A percentile compares a stretch with the other conserved stretches of the same genome.
Conservation (phyloP, 2,329 filamentous ascomycete genomes). For the Colletotrichum lupini region DNA sequence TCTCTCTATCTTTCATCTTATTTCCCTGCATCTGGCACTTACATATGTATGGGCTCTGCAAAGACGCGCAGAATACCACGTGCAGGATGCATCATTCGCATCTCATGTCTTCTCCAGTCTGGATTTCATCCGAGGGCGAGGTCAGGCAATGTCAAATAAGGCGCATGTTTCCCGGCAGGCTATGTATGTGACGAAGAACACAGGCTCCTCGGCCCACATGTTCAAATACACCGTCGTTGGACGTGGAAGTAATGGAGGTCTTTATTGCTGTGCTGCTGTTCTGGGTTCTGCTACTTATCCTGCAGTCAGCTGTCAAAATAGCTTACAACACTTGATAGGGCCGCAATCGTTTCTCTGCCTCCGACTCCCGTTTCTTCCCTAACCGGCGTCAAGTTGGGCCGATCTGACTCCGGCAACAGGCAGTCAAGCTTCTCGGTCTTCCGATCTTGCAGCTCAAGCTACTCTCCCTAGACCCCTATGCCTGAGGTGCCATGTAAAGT, state of each 20-base stretch:
- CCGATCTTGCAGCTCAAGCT: not conserved
- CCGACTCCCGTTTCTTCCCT: not conserved
- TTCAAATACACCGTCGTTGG: not conserved
- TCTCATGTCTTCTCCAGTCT: not conserved
- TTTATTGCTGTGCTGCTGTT: not conserved
- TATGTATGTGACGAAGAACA: not conserved
- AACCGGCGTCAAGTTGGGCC: conserved; percentile 10
- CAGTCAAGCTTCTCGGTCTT: not conserved
- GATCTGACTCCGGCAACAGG: conserved; percentile 4
- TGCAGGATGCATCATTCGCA: not conserved
- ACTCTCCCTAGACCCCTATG: not conserved
- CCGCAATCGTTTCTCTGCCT: not conserved
- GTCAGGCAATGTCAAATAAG: not conserved
- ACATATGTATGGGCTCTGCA: too few relatives aligned
- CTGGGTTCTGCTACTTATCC: not conserved
- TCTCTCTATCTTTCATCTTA: too few relatives aligned
- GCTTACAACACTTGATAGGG: not conserved
- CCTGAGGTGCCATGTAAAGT: not conserved
- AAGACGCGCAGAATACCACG: not conserved
- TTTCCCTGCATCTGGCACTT: too few relatives aligned
- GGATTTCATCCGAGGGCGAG: not conserved
- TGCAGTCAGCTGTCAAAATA: not conserved
- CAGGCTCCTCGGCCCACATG: not conserved
- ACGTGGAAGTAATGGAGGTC: not conserved
- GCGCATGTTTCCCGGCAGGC: not conserved